A percentile compares a stretch with the other conserved stretches of the same genome.
Evolutionary conservation across 129 eudicot species (phyloP).

Genomic region (Saposhnikovia divaricata): DNA sequence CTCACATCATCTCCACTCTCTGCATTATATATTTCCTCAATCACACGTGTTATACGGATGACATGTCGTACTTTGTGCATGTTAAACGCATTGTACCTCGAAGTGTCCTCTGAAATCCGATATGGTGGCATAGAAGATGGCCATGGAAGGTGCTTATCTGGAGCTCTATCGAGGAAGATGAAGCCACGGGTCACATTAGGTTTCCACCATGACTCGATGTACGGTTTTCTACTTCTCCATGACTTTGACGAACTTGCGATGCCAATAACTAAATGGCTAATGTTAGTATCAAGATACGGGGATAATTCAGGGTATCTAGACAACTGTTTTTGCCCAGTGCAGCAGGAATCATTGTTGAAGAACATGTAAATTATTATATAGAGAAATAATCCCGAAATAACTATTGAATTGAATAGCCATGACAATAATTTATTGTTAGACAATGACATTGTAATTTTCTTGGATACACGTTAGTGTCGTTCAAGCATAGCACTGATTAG

Average conservation of each 20-base stretch:
- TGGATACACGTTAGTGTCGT: neutral
- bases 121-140: slow-evolving; percentile 25
- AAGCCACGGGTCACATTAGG: slow-evolving; percentile 23
- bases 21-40: slow-evolving; percentile 20
- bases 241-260: slow-evolving; percentile 15
- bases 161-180: slow-evolving; percentile 21
- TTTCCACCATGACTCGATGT: slow-evolving; percentile 36
- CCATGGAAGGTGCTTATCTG: neutral
- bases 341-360: neutral
- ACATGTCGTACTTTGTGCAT: neutral
- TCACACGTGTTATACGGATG: slow-evolving; percentile 17
- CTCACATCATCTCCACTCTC: slow-evolving; percentile 13
- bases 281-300: slow-evolving; percentile 7
- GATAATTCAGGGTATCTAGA: neutral
- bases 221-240: slow-evolving; percentile 13
- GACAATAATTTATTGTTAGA: neutral
- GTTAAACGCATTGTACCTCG: neutral
- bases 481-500: neutral
- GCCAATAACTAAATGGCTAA: slow-evolving; percentile 29
- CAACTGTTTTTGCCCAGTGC: neutral
- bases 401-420: neutral
- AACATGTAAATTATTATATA: slow-evolving; percentile 11
- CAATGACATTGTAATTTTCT: neutral
- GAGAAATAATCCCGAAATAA: slow-evolving; percentile 1
- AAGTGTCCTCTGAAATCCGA: slow-evolving; percentile 22